These are phyloP conservation scores for Bisporella sp. DNA, from an alignment of 2,329 filamentous ascomycete genomes.

Conservation along the genomic window DNA sequence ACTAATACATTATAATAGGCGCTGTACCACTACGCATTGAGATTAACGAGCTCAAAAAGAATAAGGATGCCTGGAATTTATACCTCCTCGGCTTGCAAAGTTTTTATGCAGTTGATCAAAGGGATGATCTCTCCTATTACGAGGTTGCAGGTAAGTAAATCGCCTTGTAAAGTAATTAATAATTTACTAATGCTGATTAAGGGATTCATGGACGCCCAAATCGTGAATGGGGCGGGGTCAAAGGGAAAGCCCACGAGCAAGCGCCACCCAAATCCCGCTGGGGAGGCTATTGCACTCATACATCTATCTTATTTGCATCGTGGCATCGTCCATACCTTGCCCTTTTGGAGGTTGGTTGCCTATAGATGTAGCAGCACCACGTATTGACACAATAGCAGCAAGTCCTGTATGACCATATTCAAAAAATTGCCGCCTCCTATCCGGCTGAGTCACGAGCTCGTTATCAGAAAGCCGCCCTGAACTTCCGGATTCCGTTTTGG, in stretches of 20 bases:
- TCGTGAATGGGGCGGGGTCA: constrained; percentile 46
- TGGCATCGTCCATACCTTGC: constrained; percentile 81
- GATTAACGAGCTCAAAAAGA: constrained; percentile 57
- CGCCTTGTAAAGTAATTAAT: no score
- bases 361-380: not conserved
- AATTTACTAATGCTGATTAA: not conserved
- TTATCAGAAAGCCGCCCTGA: constrained; percentile 37
- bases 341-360: constrained; percentile 43
- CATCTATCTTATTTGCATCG: constrained; percentile 65
- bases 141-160: constrained; percentile 57
- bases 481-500: constrained; percentile 40
- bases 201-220: constrained; percentile 76
- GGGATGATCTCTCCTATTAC: constrained; percentile 68
- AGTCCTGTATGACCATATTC: constrained; percentile 34
- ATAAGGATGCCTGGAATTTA: constrained; percentile 63
- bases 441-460: constrained; percentile 36
- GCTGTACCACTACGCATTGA: constrained; percentile 47
- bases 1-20: constrained; percentile 7
- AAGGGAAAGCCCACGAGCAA: constrained; percentile 23
- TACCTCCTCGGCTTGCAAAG: constrained; percentile 65
- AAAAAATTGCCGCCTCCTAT: constrained; percentile 41
- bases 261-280: constrained; percentile 17
- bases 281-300: constrained; percentile 63
- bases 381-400: constrained; percentile 39
- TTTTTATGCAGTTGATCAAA: constrained; percentile 61